Evolutionary conservation across 2,329 filamentous ascomycete species (phyloP), one percentile per base, ranked within the genome.

Genomic region (Incumbomyces lentus): DNA sequence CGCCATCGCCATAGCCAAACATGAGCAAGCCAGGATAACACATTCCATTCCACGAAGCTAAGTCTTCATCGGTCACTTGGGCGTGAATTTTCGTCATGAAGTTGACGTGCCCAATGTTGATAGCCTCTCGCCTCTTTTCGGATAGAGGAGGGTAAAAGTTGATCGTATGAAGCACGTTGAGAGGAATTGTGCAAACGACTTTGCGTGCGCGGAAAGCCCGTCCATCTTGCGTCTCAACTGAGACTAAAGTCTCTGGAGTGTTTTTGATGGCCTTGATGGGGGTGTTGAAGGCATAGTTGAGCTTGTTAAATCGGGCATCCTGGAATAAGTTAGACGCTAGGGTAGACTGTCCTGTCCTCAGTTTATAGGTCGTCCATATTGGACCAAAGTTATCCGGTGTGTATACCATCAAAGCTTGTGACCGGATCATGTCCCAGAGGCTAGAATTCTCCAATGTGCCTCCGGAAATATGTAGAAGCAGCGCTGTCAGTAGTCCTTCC

Each of bases 281-380:
- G 5, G 33, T 35, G 33, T 56, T 56, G 35, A 63, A 63, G 11
- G 45, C 30, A 41, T 62, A 63, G 1, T 59, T 42, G 7, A 63
- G 49, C 0, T 56, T 57, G 29, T 46, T 40, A 4, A 46, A 35
- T 1, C 50, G 47, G 1, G 59, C 57, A 36, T 62, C 58, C 1
- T 59, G 35, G 40, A 63, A 62, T 29, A 62, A 59, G 1, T 47
- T 47, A 26, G 48, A 51, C 2, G 58, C 59, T 4, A 62, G 51
- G 0, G 47, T 50, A 1, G 61, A 61, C 42, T 62, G 60, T 1
- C 61, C 60, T 31, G 58, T 56, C 1, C 56, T 53, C 3, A 63
- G 47, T 49, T 62, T 62, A 46, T 59, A 63, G 19, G 55, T 7
- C 46, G 51, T 49, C 55, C 55, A 58, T 13, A 58, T 47, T 11